These are phyloP conservation scores for Pleurotus sapidus DNA, from an alignment of 768 basidiomycete genomes.

Conservation along the genomic window DNA sequence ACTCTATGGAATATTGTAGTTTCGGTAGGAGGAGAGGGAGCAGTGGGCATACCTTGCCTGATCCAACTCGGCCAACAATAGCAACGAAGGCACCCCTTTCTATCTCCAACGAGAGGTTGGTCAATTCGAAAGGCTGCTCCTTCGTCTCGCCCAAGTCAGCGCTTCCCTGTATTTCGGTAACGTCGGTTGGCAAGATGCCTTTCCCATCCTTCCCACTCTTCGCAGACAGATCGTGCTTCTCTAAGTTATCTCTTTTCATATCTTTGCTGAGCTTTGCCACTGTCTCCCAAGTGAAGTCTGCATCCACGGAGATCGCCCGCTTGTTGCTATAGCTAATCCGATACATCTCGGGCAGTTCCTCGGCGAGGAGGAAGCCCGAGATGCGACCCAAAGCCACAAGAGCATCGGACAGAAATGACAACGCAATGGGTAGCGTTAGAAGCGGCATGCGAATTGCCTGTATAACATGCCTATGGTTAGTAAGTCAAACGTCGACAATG, in stretches of 20 bases:
- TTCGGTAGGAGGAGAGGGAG: neutral
- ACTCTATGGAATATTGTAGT: conserved; percentile 32
- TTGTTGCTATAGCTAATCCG: conserved; percentile 33
- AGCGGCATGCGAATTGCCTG: conserved; percentile 59
- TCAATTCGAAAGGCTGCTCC: conserved; percentile 51
- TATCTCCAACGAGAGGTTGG: conserved; percentile 41
- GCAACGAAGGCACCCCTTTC: conserved; percentile 61
- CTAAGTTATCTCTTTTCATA: neutral
- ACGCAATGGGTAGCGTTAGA: conserved; percentile 50
- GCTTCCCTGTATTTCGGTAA: conserved; percentile 10
- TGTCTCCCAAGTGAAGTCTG: conserved; percentile 52
- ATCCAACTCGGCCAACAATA: conserved; percentile 72
- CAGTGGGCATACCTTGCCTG: conserved; percentile 51
- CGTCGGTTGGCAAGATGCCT: neutral
- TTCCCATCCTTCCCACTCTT: conserved; percentile 14
- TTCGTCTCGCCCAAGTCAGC: conserved; percentile 18
- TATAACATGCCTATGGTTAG: neutral
- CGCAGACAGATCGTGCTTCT: conserved; percentile 16
- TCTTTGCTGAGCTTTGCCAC: conserved; percentile 16
- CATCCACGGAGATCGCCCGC: conserved; percentile 44
- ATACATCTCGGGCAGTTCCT: conserved; percentile 50
- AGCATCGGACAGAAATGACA: conserved; percentile 45
- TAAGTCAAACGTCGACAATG: neutral
- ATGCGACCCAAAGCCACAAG: conserved; percentile 49
- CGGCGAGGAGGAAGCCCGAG: conserved; percentile 45